Base-by-base conservation (phyloP, 305 asterid species). In the Fraxinus nigra region DNA sequence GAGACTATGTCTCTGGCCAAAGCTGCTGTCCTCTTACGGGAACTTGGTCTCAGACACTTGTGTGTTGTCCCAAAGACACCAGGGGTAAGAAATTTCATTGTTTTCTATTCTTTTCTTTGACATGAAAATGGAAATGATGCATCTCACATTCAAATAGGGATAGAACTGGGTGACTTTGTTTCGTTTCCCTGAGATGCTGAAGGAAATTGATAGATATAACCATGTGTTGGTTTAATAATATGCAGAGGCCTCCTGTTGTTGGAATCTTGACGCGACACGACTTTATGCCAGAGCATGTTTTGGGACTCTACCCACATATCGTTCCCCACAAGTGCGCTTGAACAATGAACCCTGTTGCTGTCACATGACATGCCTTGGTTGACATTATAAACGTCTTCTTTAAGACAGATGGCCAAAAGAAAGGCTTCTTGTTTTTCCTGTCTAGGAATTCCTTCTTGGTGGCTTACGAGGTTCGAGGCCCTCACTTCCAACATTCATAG, bases 1-100 rank as follows among this genome's bases (percentile, higher is more conserved):
- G 99, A 95, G 86, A 88, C 95, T 13, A 95, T 95, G 98, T 95
- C 99, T 79, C 92, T 95, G 37, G 98, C 99, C 73, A 95, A 95
- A 90, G 98, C 99, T 83, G 97, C 98, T 43, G 77, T 93, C 32
- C 92, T 95, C 33, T 95, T 95, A 20, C 92, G 97, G 20, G 92
- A 89, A 51, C 63, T 51, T 51, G 63, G 63, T 51, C 63, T 51
- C 24, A 51, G 63, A 51, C 63, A 51, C 63, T 72, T 95, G 83
- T 94, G 97, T 54, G 97, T 95, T 75, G 95, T 95, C 82, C 98
- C 99, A 16, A 94, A 90, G 84, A 93, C 86, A 83, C 90, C 92
- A 0, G 96, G 96, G 90, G 99, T 95, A 87, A 89, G 93, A 16
- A 16, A n/a, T 34, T n/a, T 2, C 22, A 61, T 43, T 67, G 35